These are phyloP conservation scores for Pythium aristosporum DNA, from an alignment of 352 stramenopile species.

Conservation along the genomic window DNA sequence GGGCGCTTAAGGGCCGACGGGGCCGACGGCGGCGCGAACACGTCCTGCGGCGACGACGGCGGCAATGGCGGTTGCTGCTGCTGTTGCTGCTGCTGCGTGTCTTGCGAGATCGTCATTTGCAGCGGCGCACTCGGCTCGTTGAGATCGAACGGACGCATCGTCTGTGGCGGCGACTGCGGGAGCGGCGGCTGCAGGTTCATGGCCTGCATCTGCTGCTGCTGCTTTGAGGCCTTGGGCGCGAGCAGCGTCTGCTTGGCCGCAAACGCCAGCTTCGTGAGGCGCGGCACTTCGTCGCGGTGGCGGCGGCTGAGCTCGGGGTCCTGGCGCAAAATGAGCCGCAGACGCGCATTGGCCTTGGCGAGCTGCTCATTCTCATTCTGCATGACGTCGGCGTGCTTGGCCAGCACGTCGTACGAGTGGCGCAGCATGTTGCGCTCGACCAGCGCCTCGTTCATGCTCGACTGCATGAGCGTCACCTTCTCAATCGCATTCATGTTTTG, in stretches of 20 bases:
- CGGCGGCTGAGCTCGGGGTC: conserved; percentile 83
- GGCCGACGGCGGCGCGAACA: conserved; percentile 23
- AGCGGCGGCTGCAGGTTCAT: conserved; percentile 11
- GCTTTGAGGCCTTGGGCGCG: conserved; percentile 40
- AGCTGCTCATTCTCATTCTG: conserved; percentile 83
- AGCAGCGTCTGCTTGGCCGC: conserved; percentile 61
- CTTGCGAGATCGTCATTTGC: too few relatives aligned
- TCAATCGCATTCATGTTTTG: conserved; percentile 82
- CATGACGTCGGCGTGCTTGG: conserved; percentile 75
- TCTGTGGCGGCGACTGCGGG: conserved; percentile 15
- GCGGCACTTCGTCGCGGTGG: conserved; percentile 82
- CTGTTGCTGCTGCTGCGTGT: neutral
- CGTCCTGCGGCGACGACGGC: conserved; percentile 30
- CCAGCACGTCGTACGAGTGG: conserved; percentile 69
- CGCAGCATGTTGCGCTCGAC: conserved; percentile 71
- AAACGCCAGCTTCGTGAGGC: conserved; percentile 78
- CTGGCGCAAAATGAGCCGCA: conserved; percentile 81
- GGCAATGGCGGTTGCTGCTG: conserved; percentile 11
- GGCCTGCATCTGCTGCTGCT: conserved; percentile 18
- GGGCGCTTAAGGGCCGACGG: conserved; percentile 59
- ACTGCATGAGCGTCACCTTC: conserved; percentile 80
- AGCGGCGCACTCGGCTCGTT: conserved; percentile 5
- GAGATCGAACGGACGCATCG: conserved; percentile 22
- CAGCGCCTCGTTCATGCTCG: conserved; percentile 66
- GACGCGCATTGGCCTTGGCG: conserved; percentile 78